Evolutionary conservation across 2,329 filamentous ascomycete genomes (phyloP), one percentile per base, ranked within the genome.

Genomic region (Aspergillus sp.): DNA sequence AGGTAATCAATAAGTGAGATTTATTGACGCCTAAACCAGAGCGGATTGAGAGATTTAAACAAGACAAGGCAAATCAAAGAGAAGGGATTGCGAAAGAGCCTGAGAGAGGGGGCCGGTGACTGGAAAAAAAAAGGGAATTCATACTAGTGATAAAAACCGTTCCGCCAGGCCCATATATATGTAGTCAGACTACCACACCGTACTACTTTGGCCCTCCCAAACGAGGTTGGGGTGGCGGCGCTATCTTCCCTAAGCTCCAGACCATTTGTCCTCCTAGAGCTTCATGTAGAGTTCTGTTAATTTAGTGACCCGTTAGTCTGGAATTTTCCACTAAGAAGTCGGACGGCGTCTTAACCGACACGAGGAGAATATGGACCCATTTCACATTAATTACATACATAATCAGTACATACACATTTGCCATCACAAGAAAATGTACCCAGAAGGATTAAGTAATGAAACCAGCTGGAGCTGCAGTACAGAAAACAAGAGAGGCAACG

Each of bases 221-320:
- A 56, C 45, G 59, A 62, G 61, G 57, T 64, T 59, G 53, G 52
- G 56, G 65, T 67, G 65, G 65, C 60, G 65, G 52, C 65, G 61
- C 65, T 67, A 65, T 66, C 58, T 57, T 46, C 42, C 60, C 54
- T 60, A 62, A 64, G 60, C 63, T 65, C 57, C 63, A 55, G 57
- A 56, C 52, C 42, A 49, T 29, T 26, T 55, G 24, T 12, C 12
- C 57, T 54, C 56, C 49, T 36, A 29, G 26, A 52, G 58, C 58
- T 53, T 53, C 54, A 54, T 50, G 22, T 59, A 54, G 50, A 52
- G 14, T 29, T 42, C 22, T 29, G n/a, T 24, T 52, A 56, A 39
- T 49, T 52, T 59, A 55, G 53, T 16, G 31, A 31, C 18, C 18
- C n/a, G 39, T 31, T 54, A 46, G 29, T 10, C 31, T 24, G 14